Conservation (phyloP, 345 rosid species). For the Salix dunnii region DNA sequence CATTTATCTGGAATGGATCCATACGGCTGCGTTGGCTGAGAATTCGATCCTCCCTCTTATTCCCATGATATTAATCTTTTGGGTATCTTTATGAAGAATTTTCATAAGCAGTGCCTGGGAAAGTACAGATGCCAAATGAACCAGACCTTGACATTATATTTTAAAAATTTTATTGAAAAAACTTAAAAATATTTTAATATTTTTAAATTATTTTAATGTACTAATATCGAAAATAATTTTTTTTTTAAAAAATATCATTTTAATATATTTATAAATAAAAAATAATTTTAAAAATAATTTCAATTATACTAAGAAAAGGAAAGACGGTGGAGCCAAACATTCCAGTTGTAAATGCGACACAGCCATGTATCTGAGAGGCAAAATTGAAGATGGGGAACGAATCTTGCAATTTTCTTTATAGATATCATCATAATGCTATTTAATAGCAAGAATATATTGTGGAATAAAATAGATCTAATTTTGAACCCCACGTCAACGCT, state of each 20-base stretch:
- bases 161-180: no score
- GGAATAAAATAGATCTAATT: no score
- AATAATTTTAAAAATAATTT: no score
- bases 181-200: no score
- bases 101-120: neutral
- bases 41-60: neutral
- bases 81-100: neutral
- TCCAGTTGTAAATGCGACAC: neutral
- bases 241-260: no score
- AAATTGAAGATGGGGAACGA: neutral
- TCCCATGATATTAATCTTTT: neutral
- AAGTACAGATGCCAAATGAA: neutral
- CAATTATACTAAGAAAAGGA: no score
- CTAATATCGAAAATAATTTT: no score
- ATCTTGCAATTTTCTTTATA: neutral
- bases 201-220: fast-evolving
- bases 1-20: neutral
- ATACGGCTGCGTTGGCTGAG: neutral
- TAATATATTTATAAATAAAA: no score
- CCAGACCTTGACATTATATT: no score
- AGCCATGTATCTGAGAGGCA: neutral
- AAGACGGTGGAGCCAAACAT: neutral
- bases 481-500: no score
- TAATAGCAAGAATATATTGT: neutral
- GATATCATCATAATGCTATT: no score